These are phyloP conservation scores for Globisporangium carolinianum DNA, from an alignment of 352 stramenopile species.

Conservation along the genomic window DNA sequence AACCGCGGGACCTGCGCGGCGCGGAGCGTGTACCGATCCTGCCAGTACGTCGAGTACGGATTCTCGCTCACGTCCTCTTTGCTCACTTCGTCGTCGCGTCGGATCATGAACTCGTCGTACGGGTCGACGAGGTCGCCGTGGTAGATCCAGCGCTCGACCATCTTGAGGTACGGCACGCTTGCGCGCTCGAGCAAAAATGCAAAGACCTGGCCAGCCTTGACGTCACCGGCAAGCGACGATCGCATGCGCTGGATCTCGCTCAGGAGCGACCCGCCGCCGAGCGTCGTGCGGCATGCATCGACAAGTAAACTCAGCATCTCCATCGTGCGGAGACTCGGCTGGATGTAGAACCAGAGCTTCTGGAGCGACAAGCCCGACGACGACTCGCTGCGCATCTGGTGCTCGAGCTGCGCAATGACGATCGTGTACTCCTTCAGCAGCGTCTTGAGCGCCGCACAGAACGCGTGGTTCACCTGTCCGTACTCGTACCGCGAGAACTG, in stretches of 20 bases:
- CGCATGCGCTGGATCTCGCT: slow-evolving; percentile 87
- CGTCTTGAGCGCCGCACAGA: slow-evolving; percentile 89
- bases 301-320: slow-evolving; percentile 86
- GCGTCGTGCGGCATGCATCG: slow-evolving; percentile 54
- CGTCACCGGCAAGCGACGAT: slow-evolving; percentile 70
- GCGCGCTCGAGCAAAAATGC: slow-evolving; percentile 80
- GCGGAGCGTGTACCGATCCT: slow-evolving; percentile 79
- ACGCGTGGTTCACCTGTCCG: slow-evolving; percentile 90
- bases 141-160: slow-evolving; percentile 89
- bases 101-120: slow-evolving; percentile 91
- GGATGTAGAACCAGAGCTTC: slow-evolving; percentile 90
- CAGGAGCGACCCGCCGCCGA: slow-evolving; percentile 88
- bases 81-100: slow-evolving; percentile 61
- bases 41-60: slow-evolving; percentile 89
- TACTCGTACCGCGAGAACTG: slow-evolving; percentile 87
- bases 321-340: slow-evolving; percentile 90
- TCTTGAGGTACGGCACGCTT: slow-evolving; percentile 85
- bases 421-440: slow-evolving; percentile 92
- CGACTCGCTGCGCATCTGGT: slow-evolving; percentile 26
- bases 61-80: slow-evolving; percentile 85
- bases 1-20: slow-evolving; percentile 78
- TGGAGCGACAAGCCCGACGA: slow-evolving; percentile 71
- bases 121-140: slow-evolving; percentile 85
- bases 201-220: slow-evolving; percentile 68
- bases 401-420: slow-evolving; percentile 89